Percentiles rank a stretch among this genome's conserved stretches.
Conservation (phyloP, 106 monocot species). For the Alisma plantagoaquatica region DNA sequence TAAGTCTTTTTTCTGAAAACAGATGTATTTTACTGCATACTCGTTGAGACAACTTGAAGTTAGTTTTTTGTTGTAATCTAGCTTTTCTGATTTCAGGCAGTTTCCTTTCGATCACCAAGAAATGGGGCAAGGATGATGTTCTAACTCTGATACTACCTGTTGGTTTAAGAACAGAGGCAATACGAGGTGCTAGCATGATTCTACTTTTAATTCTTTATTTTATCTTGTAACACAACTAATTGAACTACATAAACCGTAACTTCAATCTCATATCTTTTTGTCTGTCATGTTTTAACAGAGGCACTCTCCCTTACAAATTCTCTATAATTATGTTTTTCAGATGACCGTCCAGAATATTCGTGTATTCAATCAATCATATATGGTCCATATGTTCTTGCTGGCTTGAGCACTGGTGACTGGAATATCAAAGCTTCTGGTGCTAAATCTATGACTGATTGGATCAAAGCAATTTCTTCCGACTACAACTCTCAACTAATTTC, state of each 20-base stretch:
- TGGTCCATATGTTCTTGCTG: constrained; percentile 84
- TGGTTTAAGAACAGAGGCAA: constrained; percentile 55
- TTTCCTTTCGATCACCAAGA: constrained; percentile 58
- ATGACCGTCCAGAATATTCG: constrained; percentile 64
- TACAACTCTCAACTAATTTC: constrained; percentile 48
- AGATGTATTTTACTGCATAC: too few relatives aligned
- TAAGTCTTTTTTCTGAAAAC: background rate
- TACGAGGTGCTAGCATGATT: too few relatives aligned
- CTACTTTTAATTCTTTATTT: too few relatives aligned
- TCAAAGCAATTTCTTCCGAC: constrained; percentile 42
- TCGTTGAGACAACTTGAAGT: too few relatives aligned
- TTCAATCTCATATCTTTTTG: too few relatives aligned
- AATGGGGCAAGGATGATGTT: constrained; percentile 53
- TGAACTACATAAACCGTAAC: too few relatives aligned
- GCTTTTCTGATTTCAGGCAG: constrained; percentile 45
- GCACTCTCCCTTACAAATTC: too few relatives aligned
- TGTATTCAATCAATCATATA: constrained; percentile 68
- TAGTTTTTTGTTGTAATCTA: background rate
- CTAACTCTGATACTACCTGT: constrained; percentile 48
- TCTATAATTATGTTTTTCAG: too few relatives aligned
- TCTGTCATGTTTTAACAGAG: too few relatives aligned
- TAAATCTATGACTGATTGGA: constrained; percentile 53
- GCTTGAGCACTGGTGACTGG: constrained; percentile 67
- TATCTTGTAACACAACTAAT: too few relatives aligned
- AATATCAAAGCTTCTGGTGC: constrained; percentile 32